Evolutionary conservation across 495 filamentous ascomycete genomes (phyloP).

Genomic region (Thermochaetoides thermophila): DNA sequence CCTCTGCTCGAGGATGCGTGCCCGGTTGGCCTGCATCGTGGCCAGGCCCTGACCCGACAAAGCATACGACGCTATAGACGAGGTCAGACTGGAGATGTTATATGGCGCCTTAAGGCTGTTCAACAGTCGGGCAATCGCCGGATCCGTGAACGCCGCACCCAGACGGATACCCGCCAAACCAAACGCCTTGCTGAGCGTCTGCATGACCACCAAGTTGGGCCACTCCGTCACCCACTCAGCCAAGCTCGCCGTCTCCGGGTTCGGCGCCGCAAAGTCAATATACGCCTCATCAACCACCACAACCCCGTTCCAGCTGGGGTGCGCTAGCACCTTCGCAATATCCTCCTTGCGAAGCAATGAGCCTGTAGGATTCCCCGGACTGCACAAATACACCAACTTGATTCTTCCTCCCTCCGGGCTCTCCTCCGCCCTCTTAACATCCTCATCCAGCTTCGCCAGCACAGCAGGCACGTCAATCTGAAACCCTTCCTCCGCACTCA

Average conservation of each 20-base stretch:
- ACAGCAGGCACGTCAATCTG: conserved; percentile 56
- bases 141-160: conserved; percentile 47
- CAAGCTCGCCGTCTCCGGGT: conserved; percentile 49
- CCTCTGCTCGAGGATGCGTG: conserved; percentile 57
- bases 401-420: no score
- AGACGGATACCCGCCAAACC: conserved; percentile 84
- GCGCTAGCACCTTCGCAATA: conserved; percentile 56
- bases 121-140: conserved; percentile 49
- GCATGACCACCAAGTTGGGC: conserved; percentile 97
- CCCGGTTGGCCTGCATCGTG: conserved; percentile 54
- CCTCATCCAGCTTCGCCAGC: conserved; percentile 42
- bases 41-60: conserved; percentile 47
- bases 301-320: conserved; percentile 90
- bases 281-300: conserved; percentile 94
- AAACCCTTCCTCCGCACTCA: conserved; percentile 45
- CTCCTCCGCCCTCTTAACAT: conserved; percentile 19
- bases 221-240: conserved; percentile 88
- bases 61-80: conserved; percentile 61
- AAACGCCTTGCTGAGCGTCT: conserved; percentile 92
- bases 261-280: conserved; percentile 78
- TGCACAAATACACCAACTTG: conserved; percentile 84
- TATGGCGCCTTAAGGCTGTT: conserved; percentile 94
- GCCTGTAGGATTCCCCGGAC: conserved; percentile 86
- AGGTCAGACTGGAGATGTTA: conserved; percentile 77
- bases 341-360: conserved; percentile 63